Evolutionary conservation across 164 flowering plant genomes (phyloP).

Genomic region (Magnolia officinalis): DNA sequence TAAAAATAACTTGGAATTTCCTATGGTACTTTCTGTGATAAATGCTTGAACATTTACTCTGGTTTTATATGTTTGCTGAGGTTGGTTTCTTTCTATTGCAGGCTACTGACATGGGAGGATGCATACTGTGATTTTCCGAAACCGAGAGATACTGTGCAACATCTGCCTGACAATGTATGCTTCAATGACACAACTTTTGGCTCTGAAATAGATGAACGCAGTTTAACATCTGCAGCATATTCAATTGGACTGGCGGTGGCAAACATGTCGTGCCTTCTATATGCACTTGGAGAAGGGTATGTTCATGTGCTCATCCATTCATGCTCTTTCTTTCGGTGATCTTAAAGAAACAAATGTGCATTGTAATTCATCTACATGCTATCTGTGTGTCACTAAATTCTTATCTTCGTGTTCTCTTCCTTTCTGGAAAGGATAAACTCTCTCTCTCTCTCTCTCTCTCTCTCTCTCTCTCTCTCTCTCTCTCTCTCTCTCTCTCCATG

Average conservation of each 20-base stretch:
- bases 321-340: not conserved
- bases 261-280: constrained; percentile 51
- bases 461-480: not conserved
- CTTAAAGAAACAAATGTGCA: not conserved
- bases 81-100: constrained; percentile 20
- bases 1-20: not conserved
- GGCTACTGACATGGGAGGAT: constrained; percentile 76
- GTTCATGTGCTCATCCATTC: constrained; percentile 10
- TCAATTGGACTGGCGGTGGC: constrained; percentile 46
- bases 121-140: constrained; percentile 49
- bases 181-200: constrained; percentile 11
- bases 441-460: not conserved
- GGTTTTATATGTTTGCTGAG: not conserved
- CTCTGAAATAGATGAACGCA: constrained; percentile 12
- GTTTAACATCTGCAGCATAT: constrained; percentile 26
- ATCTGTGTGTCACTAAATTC: not conserved
- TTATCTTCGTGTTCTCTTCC: not conserved
- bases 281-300: constrained; percentile 78
- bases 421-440: not conserved
- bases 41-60: not conserved
- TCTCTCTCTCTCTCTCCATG: not conserved
- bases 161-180: constrained; percentile 16
- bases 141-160: constrained; percentile 19
- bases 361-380: not conserved
- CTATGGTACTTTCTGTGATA: not conserved